These are phyloP conservation scores for Penicillium nucicola DNA, from an alignment of 495 filamentous ascomycete species.

Conservation along the genomic window DNA sequence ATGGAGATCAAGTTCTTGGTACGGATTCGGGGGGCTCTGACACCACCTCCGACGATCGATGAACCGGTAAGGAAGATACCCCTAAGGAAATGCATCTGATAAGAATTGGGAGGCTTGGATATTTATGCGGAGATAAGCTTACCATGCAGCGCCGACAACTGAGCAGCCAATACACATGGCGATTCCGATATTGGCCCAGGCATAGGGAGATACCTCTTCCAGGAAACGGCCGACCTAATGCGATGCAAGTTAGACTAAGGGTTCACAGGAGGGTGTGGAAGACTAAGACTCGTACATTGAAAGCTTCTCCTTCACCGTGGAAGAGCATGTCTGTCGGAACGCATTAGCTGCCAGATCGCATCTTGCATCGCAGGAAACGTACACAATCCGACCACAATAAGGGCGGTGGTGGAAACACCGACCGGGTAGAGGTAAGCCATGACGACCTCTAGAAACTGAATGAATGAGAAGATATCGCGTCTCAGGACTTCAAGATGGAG, in stretches of 20 bases:
- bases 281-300: constrained; percentile 67
- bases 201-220: constrained; percentile 89
- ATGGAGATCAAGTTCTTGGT: constrained; percentile 99
- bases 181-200: constrained; percentile 89
- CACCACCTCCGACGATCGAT: constrained; percentile 96
- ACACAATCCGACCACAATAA: constrained; percentile 89
- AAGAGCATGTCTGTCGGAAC: constrained; percentile 85
- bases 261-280: too few species aligned
- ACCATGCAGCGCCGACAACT: constrained; percentile 97
- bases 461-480: constrained; percentile 19
- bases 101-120: constrained; percentile 11
- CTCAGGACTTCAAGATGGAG: constrained; percentile 6
- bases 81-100: constrained; percentile 53
- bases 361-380: constrained; percentile 31
- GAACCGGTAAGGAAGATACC: constrained; percentile 98
- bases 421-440: constrained; percentile 62
- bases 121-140: constrained; percentile 26
- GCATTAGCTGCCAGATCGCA: constrained; percentile 23
- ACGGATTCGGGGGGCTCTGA: constrained; percentile 91
- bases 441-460: constrained; percentile 29
- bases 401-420: constrained; percentile 64
- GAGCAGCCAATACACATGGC: constrained; percentile 93
- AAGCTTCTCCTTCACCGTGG: constrained; percentile 89
- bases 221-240: constrained; percentile 86
- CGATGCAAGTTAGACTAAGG: constrained; percentile 19